Evolutionary conservation across 495 filamentous ascomycete species (phyloP), one percentile per base, ranked within the genome.

Genomic region (Cryomyces antarcticus): DNA sequence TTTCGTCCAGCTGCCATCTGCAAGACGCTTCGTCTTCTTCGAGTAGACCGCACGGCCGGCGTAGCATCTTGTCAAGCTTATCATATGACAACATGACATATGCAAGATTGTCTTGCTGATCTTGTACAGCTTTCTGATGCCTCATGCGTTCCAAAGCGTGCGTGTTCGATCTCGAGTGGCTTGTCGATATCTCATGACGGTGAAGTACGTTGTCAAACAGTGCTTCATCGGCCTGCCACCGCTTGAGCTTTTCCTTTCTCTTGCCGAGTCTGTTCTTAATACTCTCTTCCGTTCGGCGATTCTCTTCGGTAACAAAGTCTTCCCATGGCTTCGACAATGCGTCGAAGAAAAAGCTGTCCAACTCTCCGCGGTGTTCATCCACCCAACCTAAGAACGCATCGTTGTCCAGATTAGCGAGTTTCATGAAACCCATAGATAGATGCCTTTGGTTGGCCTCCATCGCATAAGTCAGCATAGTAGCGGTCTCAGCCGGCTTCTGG

Each of bases 161-260:
- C 35, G 96, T 92, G 48, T 93, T 95, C 43, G 83, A 80, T 62
- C 84, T 78, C 92, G 88, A 96, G 43, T 86, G 77, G 40, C 75
- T 77, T 43, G 85, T 81, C 1, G 82, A 77, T 46, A 77, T 77
- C 49, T 93, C 82, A 52, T 94, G 85, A 10, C 76, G 76, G 41
- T 77, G 71, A 39, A 80, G 68, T 34, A 78, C 64, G 45, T 81
- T 78, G 38, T 93, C 82, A 17, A 67, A 66, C 38, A 70, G 66
- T 28, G 72, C 58, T 46, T 77, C 74, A 40, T 85, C 73, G 4
- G 63, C 57, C 36, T 75, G 71, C 85, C 85, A 93, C 40, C 77
- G 67, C 53, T 70, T 80, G 9, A 97, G 65, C 49, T 68, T 82
- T 24, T 95, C 89, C 55, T 75, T 82, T 29, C 89, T 73, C 51